phyloP scores from a whole-genome alignment of 2,329 filamentous ascomycete genomes.

The Trichoderma brevicompactum region DNA sequence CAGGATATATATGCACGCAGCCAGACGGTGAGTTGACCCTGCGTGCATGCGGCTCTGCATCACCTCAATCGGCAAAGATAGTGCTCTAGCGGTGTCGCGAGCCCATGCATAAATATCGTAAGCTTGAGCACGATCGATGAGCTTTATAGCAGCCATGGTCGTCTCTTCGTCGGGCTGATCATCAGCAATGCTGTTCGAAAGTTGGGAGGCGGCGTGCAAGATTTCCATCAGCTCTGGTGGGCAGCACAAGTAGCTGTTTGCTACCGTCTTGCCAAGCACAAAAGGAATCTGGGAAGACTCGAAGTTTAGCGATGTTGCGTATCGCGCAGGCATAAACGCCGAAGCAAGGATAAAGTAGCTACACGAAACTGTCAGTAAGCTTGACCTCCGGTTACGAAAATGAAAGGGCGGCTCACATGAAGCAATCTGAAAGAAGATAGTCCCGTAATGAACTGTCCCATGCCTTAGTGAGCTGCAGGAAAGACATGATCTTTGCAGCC shows the following conservation, averaged over 20 bases:
- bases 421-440: conserved; percentile 54
- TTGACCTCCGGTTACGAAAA: neutral
- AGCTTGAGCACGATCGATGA: conserved; percentile 45
- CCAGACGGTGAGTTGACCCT: conserved; percentile 50
- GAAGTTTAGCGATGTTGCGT: conserved; percentile 42
- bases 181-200: conserved; percentile 42
- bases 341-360: conserved; percentile 54
- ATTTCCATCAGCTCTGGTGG: conserved; percentile 51
- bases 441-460: conserved; percentile 47
- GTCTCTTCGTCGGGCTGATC: conserved; percentile 39
- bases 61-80: conserved; percentile 41
- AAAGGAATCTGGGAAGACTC: conserved; percentile 44
- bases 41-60: conserved; percentile 46
- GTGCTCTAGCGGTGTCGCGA: conserved; percentile 41
- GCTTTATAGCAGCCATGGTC: conserved; percentile 39
- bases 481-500: conserved; percentile 49
- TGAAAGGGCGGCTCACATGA: conserved; percentile 43
- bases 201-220: conserved; percentile 48
- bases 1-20: conserved; percentile 52
- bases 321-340: conserved; percentile 46
- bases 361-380: neutral
- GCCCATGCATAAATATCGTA: conserved; percentile 51
- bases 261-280: conserved; percentile 47
- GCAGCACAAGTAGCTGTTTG: conserved; percentile 54
- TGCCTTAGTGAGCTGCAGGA: conserved; percentile 43